These are phyloP conservation scores for Pseudozyma sp. DNA, from an alignment of 1,284 basidiomycete genomes.

Conservation along the genomic window DNA sequence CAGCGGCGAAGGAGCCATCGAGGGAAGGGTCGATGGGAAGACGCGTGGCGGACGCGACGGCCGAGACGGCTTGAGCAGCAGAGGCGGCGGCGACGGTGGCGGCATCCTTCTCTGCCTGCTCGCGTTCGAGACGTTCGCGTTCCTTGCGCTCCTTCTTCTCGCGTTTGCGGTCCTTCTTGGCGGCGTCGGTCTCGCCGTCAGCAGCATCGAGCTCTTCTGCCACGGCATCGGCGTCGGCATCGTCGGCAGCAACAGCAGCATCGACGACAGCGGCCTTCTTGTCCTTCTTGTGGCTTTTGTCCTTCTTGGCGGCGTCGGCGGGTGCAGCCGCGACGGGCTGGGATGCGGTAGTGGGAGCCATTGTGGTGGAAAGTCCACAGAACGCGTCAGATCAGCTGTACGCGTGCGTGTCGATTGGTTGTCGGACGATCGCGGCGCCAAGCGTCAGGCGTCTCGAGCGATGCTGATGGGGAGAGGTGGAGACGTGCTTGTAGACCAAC, in stretches of 20 bases:
- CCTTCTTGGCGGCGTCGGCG: slow-evolving; percentile 13
- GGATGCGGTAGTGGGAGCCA: slow-evolving; percentile 13
- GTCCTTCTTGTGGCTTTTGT: slow-evolving; percentile 21
- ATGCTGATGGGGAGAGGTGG: neutral
- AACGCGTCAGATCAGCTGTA: slow-evolving; percentile 2
- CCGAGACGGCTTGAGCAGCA: slow-evolving; percentile 41
- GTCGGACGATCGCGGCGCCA: neutral
- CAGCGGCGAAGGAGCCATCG: slow-evolving; percentile 12
- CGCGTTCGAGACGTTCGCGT: slow-evolving; percentile 41
- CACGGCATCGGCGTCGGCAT: slow-evolving; percentile 33
- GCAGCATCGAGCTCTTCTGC: slow-evolving; percentile 11
- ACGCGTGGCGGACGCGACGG: slow-evolving; percentile 40
- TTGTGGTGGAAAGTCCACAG: slow-evolving; percentile 2
- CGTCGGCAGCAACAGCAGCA: slow-evolving; percentile 14
- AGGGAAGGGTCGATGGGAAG: slow-evolving; percentile 47
- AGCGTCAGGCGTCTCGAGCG: slow-evolving; percentile 4
- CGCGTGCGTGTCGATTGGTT: neutral
- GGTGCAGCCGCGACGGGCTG: slow-evolving; percentile 20
- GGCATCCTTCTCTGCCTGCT: slow-evolving; percentile 50
- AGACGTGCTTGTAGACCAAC: slow-evolving; percentile 2
- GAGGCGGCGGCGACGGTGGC: slow-evolving; percentile 50
- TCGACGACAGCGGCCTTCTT: slow-evolving; percentile 17
- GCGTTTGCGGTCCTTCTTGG: slow-evolving; percentile 34
- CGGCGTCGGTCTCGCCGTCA: slow-evolving; percentile 4
- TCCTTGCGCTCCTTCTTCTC: slow-evolving; percentile 51